These are phyloP conservation scores for Colletotrichum gigasporum DNA, from an alignment of 2,329 filamentous ascomycete genomes.

Conservation along the genomic window DNA sequence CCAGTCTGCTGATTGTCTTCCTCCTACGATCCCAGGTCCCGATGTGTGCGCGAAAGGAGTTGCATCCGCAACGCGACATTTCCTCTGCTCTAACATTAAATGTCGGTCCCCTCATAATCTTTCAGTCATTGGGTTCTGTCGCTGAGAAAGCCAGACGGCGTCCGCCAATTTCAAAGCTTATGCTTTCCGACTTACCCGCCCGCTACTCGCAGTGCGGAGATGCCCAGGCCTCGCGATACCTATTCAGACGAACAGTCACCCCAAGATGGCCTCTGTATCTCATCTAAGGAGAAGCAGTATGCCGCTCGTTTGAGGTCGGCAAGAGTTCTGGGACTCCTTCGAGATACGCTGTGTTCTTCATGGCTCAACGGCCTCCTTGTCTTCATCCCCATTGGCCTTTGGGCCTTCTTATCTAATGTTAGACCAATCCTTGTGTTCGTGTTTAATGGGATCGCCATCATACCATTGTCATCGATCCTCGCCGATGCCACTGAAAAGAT, in stretches of 20 bases:
- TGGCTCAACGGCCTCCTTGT: slow-evolving; percentile 74
- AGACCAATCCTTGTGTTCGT: slow-evolving; percentile 59
- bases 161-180: neutral
- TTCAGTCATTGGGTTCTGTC: neutral
- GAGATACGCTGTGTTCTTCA: slow-evolving; percentile 41
- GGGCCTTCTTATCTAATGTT: slow-evolving; percentile 52
- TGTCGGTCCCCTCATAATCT: neutral
- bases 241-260: neutral
- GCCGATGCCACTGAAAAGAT: slow-evolving; percentile 69
- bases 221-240: neutral
- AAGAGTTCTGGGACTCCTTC: neutral
- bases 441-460: slow-evolving; percentile 69
- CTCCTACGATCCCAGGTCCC: too few species aligned
- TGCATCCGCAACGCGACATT: too few species aligned
- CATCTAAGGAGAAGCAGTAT: neutral
- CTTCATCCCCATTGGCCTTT: slow-evolving; percentile 77
- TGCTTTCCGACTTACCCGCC: slow-evolving; percentile 8
- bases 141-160: neutral
- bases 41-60: too few species aligned
- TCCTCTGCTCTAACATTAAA: too few species aligned
- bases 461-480: slow-evolving; percentile 66
- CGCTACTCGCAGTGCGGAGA: neutral
- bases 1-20: too few species aligned
- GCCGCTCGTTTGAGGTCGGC: neutral
- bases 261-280: neutral